Evolutionary conservation across 1,139 yeast species (phyloP).

Genomic region (Hansenula sp.): DNA sequence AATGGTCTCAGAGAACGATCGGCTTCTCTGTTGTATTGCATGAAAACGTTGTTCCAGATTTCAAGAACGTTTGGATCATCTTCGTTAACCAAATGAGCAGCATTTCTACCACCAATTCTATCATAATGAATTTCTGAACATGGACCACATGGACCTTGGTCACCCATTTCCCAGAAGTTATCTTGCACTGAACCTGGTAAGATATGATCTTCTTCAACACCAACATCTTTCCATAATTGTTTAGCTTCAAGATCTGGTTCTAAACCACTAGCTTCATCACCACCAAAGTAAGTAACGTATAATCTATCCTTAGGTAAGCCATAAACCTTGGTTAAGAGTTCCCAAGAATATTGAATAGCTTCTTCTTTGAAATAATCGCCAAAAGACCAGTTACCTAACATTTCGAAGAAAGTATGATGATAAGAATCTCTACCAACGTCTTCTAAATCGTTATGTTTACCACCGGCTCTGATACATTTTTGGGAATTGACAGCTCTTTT

Average conservation of each 20-base stretch:
- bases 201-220: constrained; percentile 89
- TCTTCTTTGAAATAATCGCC: constrained; percentile 97
- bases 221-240: constrained; percentile 78
- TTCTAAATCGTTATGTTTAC: constrained; percentile 97
- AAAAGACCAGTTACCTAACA: constrained; percentile 99
- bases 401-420: constrained; percentile 97
- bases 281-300: constrained; percentile 95
- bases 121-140: constrained; percentile 97
- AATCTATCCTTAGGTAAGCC: constrained; percentile 74
- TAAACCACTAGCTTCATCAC: constrained; percentile 79
- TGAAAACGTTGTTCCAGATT: constrained; percentile 96
- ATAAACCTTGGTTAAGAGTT: constrained; percentile 77
- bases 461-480: constrained; percentile 99
- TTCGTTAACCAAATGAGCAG: constrained; percentile 81
- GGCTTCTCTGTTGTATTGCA: constrained; percentile 92
- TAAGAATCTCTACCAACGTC: constrained; percentile 98
- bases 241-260: constrained; percentile 95
- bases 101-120: constrained; percentile 97
- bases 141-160: constrained; percentile 99
- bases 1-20: constrained; percentile 76
- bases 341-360: constrained; percentile 89
- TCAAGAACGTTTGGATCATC: constrained; percentile 98
- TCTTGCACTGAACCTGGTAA: constrained; percentile 88
- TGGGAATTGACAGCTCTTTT: constrained; percentile 94
- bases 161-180: constrained; percentile 99